Conservation (phyloP, 2,329 filamentous ascomycete genomes). For the Rhexocercosporidium sp. region DNA sequence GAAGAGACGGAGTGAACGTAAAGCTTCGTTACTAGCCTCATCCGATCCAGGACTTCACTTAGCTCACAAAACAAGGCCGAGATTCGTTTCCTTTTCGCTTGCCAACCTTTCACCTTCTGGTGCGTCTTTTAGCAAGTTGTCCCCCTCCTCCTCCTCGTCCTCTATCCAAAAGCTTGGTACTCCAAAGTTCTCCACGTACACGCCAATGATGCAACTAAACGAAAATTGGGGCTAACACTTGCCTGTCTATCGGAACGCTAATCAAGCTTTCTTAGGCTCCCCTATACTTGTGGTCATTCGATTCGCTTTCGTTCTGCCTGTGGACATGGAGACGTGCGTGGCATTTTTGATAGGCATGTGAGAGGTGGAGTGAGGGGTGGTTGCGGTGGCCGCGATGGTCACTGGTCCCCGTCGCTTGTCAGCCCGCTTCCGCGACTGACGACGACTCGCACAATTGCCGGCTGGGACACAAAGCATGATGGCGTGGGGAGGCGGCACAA, state of each 20-base stretch:
- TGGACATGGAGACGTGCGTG: neutral
- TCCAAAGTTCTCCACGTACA: neutral
- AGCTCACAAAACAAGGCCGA: neutral
- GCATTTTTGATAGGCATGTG: neutral
- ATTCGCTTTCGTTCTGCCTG: neutral
- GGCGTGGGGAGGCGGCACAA: too few relatives aligned
- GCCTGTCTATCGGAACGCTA: neutral
- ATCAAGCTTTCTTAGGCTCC: neutral
- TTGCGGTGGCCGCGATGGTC: neutral
- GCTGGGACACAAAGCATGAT: too few relatives aligned
- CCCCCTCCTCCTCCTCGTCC: neutral
- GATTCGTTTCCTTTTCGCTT: conserved; percentile 1
- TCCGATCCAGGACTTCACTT: neutral
- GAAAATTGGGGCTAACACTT: neutral
- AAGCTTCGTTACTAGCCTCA: neutral
- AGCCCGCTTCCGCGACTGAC: neutral
- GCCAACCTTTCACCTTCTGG: neutral
- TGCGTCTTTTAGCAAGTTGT: neutral
- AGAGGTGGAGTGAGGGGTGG: neutral
- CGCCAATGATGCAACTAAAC: neutral
- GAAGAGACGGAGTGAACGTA: neutral
- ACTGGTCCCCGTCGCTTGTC: neutral
- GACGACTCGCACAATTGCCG: neutral
- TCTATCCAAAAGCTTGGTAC: neutral
- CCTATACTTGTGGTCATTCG: neutral